These are phyloP conservation scores for Candida methanosorbosa DNA, from an alignment of 805 yeast species.

Conservation along the genomic window DNA sequence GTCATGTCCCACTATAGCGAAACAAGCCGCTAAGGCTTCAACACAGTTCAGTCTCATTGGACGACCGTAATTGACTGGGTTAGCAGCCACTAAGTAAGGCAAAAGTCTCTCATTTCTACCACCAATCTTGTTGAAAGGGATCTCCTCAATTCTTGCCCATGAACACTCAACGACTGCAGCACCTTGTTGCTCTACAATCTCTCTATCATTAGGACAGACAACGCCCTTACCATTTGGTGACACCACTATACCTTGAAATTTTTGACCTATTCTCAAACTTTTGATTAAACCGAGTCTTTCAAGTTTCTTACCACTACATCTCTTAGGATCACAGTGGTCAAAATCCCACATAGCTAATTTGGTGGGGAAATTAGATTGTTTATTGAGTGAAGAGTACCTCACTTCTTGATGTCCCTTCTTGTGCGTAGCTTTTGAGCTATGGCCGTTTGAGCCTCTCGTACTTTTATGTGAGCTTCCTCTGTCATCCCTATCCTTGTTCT, in stretches of 20 bases:
- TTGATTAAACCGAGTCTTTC: conserved; percentile 82
- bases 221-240: conserved; percentile 88
- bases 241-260: conserved; percentile 83
- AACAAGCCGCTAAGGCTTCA: conserved; percentile 95
- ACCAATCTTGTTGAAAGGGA: conserved; percentile 91
- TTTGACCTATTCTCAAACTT: conserved; percentile 82
- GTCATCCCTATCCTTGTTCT: conserved; percentile 36
- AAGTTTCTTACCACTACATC: conserved; percentile 92
- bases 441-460: conserved; percentile 43
- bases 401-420: conserved; percentile 25
- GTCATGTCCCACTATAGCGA: conserved; percentile 82
- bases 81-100: conserved; percentile 93
- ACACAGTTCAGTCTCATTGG: conserved; percentile 97
- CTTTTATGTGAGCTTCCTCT: conserved; percentile 3
- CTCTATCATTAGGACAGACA: conserved; percentile 81
- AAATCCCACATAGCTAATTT: conserved; percentile 98
- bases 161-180: conserved; percentile 99
- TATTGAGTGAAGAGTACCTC: conserved; percentile 10
- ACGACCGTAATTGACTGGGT: conserved; percentile 92
- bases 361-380: conserved; percentile 50
- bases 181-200: conserved; percentile 69
- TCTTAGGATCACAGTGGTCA: conserved; percentile 96
- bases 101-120: conserved; percentile 80
- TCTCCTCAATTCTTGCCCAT: conserved; percentile 96
- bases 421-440: conserved; percentile 45